Evolutionary conservation across 1,284 basidiomycete genomes (phyloP).

Genomic region (Cryptococcus hybrid): DNA sequence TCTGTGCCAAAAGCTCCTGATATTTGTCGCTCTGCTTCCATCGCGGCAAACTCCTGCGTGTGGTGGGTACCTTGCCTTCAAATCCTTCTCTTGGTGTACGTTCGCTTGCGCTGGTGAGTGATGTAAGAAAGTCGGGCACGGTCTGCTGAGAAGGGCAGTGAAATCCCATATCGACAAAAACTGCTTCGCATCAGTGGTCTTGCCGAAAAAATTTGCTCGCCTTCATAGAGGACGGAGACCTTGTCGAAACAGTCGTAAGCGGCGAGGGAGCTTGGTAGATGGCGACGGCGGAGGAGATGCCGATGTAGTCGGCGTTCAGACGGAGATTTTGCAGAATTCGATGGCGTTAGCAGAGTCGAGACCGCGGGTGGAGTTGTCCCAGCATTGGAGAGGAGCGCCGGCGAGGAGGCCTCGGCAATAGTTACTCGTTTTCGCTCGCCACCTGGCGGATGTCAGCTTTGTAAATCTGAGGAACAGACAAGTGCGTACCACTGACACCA

Average conservation of each 20-base stretch:
- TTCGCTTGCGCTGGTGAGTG: constrained; percentile 60
- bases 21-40: constrained; percentile 47
- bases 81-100: constrained; percentile 57
- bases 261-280: constrained; percentile 54
- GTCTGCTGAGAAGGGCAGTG: constrained; percentile 52
- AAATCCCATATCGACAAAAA: constrained; percentile 77
- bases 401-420: constrained; percentile 52
- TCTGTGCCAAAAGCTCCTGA: constrained; percentile 40
- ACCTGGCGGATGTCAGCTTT: constrained; percentile 2
- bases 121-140: constrained; percentile 59
- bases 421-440: constrained; percentile 52
- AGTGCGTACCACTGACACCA: constrained; percentile 15
- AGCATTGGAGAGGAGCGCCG: constrained; percentile 46
- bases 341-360: constrained; percentile 60
- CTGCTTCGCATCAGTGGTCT: constrained; percentile 64
- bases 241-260: constrained; percentile 64
- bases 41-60: constrained; percentile 55
- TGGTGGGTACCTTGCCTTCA: constrained; percentile 54
- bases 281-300: constrained; percentile 43
- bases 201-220: constrained; percentile 80
- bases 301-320: constrained; percentile 51
- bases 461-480: neutral
- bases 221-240: constrained; percentile 72
- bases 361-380: constrained; percentile 56
- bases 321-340: constrained; percentile 55